These are phyloP conservation scores for Solanum tarapatanum DNA, from an alignment of 257 asterid genomes.

Conservation along the genomic window DNA sequence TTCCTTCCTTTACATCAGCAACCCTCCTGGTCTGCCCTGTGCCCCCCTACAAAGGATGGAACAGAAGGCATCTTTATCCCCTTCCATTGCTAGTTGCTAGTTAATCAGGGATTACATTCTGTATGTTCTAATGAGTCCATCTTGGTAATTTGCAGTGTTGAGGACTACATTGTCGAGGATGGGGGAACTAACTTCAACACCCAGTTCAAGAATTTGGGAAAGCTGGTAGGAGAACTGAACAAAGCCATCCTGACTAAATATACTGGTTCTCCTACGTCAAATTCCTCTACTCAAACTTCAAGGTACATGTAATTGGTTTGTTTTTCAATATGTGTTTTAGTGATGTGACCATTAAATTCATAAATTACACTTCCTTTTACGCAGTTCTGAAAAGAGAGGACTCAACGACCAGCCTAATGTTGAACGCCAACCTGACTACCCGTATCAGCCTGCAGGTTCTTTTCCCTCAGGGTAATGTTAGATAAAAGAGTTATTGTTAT, in stretches of 20 bases:
- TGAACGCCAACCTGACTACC: neutral
- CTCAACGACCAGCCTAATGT: neutral
- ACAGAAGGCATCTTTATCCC: neutral
- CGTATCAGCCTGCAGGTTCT: neutral
- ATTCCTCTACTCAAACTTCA: slow-evolving; percentile 16
- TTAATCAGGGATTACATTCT: neutral
- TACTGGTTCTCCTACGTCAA: slow-evolving; percentile 17
- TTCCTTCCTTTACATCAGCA: neutral
- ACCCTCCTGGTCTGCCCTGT: neutral
- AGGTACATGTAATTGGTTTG: slow-evolving; percentile 17
- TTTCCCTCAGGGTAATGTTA: slow-evolving; percentile 9
- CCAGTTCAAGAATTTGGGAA: slow-evolving; percentile 62
- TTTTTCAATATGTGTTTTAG: neutral
- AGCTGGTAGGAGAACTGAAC: slow-evolving; percentile 37
- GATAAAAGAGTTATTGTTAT: neutral
- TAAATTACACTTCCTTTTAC: neutral
- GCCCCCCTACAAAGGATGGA: neutral
- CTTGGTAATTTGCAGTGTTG: slow-evolving; percentile 24
- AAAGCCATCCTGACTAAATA: slow-evolving; percentile 28
- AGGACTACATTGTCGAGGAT: slow-evolving; percentile 32
- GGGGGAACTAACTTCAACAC: slow-evolving; percentile 34
- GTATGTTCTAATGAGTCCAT: neutral
- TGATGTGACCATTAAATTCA: neutral
- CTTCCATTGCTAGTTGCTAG: neutral
- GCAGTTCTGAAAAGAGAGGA: neutral